These are phyloP conservation scores for Trametes gibbosa DNA, from an alignment of 768 basidiomycete species.

Conservation along the genomic window DNA sequence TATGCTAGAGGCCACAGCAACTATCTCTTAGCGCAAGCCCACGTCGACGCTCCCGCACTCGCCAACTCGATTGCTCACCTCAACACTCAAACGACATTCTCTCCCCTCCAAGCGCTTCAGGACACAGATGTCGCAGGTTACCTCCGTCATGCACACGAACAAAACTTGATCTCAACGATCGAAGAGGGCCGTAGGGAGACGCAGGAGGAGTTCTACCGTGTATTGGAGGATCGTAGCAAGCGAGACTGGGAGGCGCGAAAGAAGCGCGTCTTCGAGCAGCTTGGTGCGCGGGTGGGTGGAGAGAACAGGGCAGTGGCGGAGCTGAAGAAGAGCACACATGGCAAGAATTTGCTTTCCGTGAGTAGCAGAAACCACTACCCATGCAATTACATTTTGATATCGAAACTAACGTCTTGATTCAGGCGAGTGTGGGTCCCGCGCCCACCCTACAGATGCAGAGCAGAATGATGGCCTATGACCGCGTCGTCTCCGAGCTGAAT, in stretches of 20 bases:
- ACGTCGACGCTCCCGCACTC: constrained; percentile 89
- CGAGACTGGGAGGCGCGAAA: constrained; percentile 91
- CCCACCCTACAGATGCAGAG: constrained; percentile 79
- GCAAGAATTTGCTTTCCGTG: constrained; percentile 54
- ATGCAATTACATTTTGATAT: too few relatives aligned
- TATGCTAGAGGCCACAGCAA: constrained; percentile 48
- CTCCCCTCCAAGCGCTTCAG: constrained; percentile 87
- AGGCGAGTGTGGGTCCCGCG: constrained; percentile 50
- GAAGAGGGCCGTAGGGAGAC: constrained; percentile 87
- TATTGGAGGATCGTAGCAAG: constrained; percentile 70
- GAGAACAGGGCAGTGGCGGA: constrained; percentile 57
- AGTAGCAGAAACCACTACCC: too few relatives aligned
- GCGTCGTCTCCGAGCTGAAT: constrained; percentile 77
- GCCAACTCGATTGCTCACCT: constrained; percentile 80
- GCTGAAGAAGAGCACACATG: constrained; percentile 59
- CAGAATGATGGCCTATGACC: constrained; percentile 96
- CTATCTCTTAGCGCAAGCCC: constrained; percentile 90
- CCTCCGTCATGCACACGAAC: constrained; percentile 92
- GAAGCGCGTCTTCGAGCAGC: constrained; percentile 84
- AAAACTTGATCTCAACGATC: constrained; percentile 90
- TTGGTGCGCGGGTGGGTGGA: constrained; percentile 63
- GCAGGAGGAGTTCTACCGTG: constrained; percentile 79
- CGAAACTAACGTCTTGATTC: constrained; percentile 6
- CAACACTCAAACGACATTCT: constrained; percentile 79
- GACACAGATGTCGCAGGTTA: constrained; percentile 95